Evolutionary conservation across 164 flowering plant genomes (phyloP).

Genomic region (Umbellularia californica): DNA sequence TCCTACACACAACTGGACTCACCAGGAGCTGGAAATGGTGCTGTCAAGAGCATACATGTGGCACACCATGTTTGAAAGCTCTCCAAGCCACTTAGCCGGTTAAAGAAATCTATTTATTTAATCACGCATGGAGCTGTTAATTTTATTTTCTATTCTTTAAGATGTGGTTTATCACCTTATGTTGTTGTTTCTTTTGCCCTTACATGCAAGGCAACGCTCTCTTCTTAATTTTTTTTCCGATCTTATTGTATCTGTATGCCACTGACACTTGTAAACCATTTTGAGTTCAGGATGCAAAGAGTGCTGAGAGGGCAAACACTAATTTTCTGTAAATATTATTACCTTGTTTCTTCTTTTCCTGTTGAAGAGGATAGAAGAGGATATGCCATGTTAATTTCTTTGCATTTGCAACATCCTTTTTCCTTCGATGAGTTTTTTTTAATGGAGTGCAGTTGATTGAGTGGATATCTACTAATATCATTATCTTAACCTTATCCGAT

Average conservation of each 20-base stretch:
- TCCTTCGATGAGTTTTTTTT: no score
- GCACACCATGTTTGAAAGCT: constrained; percentile 92
- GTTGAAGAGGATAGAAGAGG: no score
- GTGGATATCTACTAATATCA: no score
- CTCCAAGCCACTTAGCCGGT: constrained; percentile 81
- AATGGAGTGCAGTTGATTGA: no score
- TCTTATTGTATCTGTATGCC: constrained; percentile 1
- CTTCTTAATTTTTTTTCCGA: no score
- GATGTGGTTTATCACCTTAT: background rate
- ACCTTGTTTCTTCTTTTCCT: no score
- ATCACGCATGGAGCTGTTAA: background rate
- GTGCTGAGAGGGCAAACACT: background rate
- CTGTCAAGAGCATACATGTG: constrained; percentile 96
- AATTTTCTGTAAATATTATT: no score
- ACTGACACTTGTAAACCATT: background rate
- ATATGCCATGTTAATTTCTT: no score
- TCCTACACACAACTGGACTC: constrained; percentile 79
- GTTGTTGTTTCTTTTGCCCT: background rate
- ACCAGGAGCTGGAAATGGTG: constrained; percentile 90
- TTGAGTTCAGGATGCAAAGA: background rate
- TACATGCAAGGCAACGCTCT: no score
- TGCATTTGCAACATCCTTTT: no score
- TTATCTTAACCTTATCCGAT: no score
- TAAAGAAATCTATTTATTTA: constrained; percentile 10
- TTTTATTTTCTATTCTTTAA: background rate